Percentiles rank a stretch among this genome's conserved stretches.
Evolutionary conservation across 2,329 filamentous ascomycete genomes (phyloP).

Genomic region (Paraphoma sp.): DNA sequence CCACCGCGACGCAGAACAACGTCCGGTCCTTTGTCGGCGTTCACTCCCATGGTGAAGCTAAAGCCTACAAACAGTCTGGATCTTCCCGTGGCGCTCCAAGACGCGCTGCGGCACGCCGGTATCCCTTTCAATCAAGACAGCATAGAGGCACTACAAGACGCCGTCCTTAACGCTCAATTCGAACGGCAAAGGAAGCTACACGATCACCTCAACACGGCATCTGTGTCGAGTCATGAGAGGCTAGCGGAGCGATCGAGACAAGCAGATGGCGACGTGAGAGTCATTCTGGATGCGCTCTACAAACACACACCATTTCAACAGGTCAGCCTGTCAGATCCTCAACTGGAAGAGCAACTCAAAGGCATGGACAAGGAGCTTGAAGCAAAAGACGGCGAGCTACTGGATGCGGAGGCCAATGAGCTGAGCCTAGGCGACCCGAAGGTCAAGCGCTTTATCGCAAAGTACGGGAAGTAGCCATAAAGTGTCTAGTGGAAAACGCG

Average conservation of each 20-base stretch:
- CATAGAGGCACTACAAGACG: slow-evolving; percentile 30
- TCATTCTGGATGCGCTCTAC: slow-evolving; percentile 47
- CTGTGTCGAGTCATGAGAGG: slow-evolving; percentile 38
- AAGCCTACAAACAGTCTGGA: slow-evolving; percentile 35
- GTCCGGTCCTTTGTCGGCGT: slow-evolving; percentile 30
- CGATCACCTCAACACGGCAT: slow-evolving; percentile 42
- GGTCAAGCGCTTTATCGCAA: slow-evolving; percentile 41
- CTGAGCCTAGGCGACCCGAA: slow-evolving; percentile 38
- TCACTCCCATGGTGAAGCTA: slow-evolving; percentile 38
- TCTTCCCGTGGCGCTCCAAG: slow-evolving; percentile 40
- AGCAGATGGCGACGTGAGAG: slow-evolving; percentile 46
- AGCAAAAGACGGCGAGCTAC: slow-evolving; percentile 45
- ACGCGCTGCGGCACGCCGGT: slow-evolving; percentile 42
- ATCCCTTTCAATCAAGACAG: slow-evolving; percentile 39
- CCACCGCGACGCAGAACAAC: slow-evolving; percentile 28
- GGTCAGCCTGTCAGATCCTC: slow-evolving; percentile 30
- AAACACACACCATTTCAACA: slow-evolving; percentile 43
- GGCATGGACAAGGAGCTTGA: slow-evolving; percentile 48
- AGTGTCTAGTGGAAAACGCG: background rate
- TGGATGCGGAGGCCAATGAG: slow-evolving; percentile 43
- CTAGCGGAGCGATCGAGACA: slow-evolving; percentile 45
- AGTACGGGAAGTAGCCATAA: slow-evolving; percentile 30
- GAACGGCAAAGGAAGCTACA: slow-evolving; percentile 45
- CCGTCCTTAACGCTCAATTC: slow-evolving; percentile 32
- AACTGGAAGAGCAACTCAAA: slow-evolving; percentile 41